These are phyloP conservation scores for Rubia balearica DNA, from an alignment of 305 asterid genomes.

Conservation along the genomic window DNA sequence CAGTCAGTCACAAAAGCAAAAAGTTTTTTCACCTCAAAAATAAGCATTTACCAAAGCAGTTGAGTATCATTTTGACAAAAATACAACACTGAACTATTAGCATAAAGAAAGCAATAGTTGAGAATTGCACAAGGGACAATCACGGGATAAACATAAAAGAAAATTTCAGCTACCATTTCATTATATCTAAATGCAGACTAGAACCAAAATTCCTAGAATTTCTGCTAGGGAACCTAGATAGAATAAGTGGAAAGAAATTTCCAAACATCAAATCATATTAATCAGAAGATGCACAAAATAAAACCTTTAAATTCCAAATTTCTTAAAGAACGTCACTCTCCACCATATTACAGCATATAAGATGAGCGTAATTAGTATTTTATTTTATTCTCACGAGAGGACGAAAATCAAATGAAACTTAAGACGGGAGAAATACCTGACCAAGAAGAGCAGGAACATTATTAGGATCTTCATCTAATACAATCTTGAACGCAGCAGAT, in stretches of 20 bases:
- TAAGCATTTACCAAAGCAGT: not conserved
- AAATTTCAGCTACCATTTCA: not conserved
- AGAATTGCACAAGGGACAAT: not conserved
- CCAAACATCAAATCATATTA: not conserved
- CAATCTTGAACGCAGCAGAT: slow-evolving; percentile 84
- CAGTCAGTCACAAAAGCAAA: not conserved
- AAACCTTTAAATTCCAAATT: not conserved
- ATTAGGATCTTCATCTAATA: slow-evolving; percentile 84
- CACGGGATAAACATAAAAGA: not conserved
- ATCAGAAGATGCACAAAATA: slow-evolving; percentile 9
- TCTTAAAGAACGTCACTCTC: not conserved
- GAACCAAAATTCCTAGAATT: not conserved
- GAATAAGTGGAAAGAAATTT: not conserved
- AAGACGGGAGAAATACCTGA: slow-evolving; percentile 49
- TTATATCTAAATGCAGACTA: not conserved
- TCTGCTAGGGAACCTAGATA: not conserved
- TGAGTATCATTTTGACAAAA: not conserved
- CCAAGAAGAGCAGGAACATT: slow-evolving; percentile 98
- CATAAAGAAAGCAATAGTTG: not conserved
- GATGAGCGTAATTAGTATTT: not conserved
- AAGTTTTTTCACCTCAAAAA: not conserved
- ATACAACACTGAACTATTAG: not conserved
- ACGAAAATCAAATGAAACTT: slow-evolving; percentile 6
- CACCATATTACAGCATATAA: not conserved
- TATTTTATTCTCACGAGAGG: not conserved